A percentile compares a stretch with the other conserved stretches of the same genome.
Conservation (phyloP, 352 stramenopile species). For the Globisporangium polare region DNA sequence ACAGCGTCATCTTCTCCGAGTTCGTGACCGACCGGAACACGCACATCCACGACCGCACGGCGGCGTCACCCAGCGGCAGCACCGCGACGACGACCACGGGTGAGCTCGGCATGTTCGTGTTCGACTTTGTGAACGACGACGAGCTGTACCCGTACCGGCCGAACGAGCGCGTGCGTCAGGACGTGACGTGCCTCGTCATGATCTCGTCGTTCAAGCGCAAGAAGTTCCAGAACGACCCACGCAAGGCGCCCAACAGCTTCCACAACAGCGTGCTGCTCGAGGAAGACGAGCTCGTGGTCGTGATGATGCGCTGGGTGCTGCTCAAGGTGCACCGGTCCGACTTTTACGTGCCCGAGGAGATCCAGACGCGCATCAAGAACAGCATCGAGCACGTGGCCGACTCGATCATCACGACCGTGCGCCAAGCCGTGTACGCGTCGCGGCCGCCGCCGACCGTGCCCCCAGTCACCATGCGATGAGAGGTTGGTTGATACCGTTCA, state of each 20-base stretch:
- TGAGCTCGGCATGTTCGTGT: constrained; percentile 13
- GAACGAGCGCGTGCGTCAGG: constrained; percentile 15
- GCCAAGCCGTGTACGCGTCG: constrained; percentile 6
- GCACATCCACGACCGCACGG: neutral
- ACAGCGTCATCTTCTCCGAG: constrained; percentile 35
- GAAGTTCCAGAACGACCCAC: constrained; percentile 1
- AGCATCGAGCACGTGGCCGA: constrained; percentile 13
- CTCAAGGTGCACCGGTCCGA: constrained; percentile 11
- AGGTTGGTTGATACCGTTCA: no score
- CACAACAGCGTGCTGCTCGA: neutral
- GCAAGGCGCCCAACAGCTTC: neutral
- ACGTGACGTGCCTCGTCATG: constrained; percentile 15
- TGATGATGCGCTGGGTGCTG: constrained; percentile 17
- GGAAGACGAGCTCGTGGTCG: constrained; percentile 16
- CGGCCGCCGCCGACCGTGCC: neutral
- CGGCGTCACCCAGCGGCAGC: no score
- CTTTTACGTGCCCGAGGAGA: constrained; percentile 9
- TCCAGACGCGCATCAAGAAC: constrained; percentile 7
- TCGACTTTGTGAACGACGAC: constrained; percentile 18
- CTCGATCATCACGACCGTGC: constrained; percentile 11
- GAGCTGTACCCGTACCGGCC: constrained; percentile 15
- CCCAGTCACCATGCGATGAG: neutral
- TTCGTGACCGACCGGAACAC: constrained; percentile 7
- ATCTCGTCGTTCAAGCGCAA: constrained; percentile 12
- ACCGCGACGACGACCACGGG: neutral